phyloP scores from a whole-genome alignment of 1,139 yeast genomes.

The Suhomyces bribrorum region DNA sequence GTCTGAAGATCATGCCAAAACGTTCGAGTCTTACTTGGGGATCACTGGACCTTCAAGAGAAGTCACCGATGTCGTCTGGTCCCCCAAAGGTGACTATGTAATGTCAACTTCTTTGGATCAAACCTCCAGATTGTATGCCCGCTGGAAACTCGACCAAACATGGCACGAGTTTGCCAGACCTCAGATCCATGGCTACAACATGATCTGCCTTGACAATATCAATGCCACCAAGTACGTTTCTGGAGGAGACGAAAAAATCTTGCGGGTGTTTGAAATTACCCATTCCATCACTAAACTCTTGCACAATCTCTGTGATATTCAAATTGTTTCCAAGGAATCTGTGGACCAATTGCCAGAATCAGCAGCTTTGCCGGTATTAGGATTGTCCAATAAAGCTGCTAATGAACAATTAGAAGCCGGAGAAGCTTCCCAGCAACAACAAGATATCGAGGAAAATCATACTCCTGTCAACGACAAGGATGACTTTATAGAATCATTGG shows the following conservation, averaged over 20 bases:
- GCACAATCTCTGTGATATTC: constrained; percentile 52
- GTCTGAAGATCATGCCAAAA: constrained; percentile 28
- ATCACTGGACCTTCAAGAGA: constrained; percentile 76
- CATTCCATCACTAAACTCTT: constrained; percentile 68
- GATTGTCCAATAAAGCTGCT: constrained; percentile 89
- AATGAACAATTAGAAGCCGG: constrained; percentile 48
- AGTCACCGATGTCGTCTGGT: constrained; percentile 83
- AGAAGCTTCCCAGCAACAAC: constrained; percentile 36
- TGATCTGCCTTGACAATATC: constrained; percentile 77
- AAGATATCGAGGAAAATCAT: constrained; percentile 36
- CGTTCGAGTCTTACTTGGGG: constrained; percentile 61
- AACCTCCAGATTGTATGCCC: constrained; percentile 82
- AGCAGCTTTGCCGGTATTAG: constrained; percentile 91
- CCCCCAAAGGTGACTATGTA: constrained; percentile 63
- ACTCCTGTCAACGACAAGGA: constrained; percentile 42
- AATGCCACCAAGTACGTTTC: constrained; percentile 70
- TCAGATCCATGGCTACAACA: constrained; percentile 97
- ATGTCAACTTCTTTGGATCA: constrained; percentile 85
- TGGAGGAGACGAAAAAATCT: constrained; percentile 93
- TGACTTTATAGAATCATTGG: constrained; percentile 47
- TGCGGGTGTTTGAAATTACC: constrained; percentile 91
- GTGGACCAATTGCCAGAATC: constrained; percentile 60
- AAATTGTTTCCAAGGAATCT: constrained; percentile 22
- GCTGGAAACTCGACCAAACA: constrained; percentile 49
- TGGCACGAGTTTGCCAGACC: constrained; percentile 97